Evolutionary conservation across 2,329 filamentous ascomycete genomes (phyloP).

Genomic region (Alternaria sp.): DNA sequence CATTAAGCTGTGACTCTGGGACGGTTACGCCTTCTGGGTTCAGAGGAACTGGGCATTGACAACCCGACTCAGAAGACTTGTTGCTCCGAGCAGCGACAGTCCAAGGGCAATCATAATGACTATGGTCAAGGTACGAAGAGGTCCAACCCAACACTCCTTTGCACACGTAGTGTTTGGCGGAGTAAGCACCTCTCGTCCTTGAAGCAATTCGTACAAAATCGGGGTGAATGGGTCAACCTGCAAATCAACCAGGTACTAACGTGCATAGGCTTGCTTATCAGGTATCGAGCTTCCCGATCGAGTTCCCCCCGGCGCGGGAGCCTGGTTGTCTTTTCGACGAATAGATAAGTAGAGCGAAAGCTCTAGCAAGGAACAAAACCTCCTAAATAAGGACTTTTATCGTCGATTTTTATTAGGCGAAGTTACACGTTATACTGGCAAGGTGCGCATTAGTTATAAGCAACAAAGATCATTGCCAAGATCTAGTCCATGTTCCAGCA

Average conservation of each 20-base stretch:
- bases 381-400: no score
- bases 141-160: neutral
- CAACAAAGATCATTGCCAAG: neutral
- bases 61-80: constrained; percentile 26
- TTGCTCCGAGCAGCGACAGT: constrained; percentile 24
- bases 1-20: constrained; percentile 52
- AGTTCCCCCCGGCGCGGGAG: neutral
- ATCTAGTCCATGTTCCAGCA: neutral
- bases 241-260: neutral
- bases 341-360: no score
- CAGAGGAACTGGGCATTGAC: constrained; percentile 51
- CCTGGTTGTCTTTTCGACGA: no score
- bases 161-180: neutral
- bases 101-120: constrained; percentile 20
- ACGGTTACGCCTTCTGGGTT: constrained; percentile 50
- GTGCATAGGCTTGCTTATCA: constrained; percentile 3
- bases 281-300: constrained; percentile 38
- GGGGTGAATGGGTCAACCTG: neutral
- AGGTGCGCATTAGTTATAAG: no score
- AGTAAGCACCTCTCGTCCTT: neutral
- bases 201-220: neutral
- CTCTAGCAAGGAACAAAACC: no score
- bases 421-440: no score
- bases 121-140: neutral
- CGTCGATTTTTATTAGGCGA: no score